A percentile compares a stretch with the other conserved stretches of the same genome.
These are phyloP conservation scores for Polygonum maritimum DNA, from an alignment of 148 eudicot genomes.

Conservation along the genomic window DNA sequence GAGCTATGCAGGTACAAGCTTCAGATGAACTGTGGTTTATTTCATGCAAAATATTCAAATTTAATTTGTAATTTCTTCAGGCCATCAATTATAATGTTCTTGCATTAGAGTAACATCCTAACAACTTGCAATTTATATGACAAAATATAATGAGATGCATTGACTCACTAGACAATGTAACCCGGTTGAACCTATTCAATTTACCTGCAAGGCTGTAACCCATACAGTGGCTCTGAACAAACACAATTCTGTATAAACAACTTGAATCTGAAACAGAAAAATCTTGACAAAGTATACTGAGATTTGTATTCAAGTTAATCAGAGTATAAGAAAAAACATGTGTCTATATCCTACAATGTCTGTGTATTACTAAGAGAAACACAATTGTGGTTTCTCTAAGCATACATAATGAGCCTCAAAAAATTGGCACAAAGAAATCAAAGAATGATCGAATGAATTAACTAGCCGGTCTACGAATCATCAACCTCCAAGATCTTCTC, in stretches of 20 bases:
- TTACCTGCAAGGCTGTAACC: neutral
- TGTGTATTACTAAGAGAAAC: neutral
- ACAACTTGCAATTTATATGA: too few relatives aligned
- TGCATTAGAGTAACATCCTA: neutral
- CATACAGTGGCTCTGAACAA: too few relatives aligned
- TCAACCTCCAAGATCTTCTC: conserved; percentile 6
- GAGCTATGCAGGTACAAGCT: neutral
- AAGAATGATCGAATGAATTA: neutral
- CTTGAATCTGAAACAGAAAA: neutral
- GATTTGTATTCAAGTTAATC: neutral
- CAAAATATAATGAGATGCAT: too few relatives aligned
- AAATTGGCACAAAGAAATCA: neutral
- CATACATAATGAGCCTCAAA: neutral
- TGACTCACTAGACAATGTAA: too few relatives aligned
- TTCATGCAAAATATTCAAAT: neutral
- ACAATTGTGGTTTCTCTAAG: neutral
- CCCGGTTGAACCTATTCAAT: too few relatives aligned
- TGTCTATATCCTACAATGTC: neutral
- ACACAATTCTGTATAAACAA: neutral
- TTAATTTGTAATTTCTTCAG: neutral
- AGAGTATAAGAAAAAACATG: neutral
- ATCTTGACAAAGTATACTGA: neutral
- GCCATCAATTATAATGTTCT: too few relatives aligned
- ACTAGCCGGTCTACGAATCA: neutral
- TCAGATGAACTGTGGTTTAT: neutral